Percentiles rank a stretch among this genome's conserved stretches.
Conservation (phyloP, 2,329 filamentous ascomycete genomes). For the Microcera coccophila region DNA sequence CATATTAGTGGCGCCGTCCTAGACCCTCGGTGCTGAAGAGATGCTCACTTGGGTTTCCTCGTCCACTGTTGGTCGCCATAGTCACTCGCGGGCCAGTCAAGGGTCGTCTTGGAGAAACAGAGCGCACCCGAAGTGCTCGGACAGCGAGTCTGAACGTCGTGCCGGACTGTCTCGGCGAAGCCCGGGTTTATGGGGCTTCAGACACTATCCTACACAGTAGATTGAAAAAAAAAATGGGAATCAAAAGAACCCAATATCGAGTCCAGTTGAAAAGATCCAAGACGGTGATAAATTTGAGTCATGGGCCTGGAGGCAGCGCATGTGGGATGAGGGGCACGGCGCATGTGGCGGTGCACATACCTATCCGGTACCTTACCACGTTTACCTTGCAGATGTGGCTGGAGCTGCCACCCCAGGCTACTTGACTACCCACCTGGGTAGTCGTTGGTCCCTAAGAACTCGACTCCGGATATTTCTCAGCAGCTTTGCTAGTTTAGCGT, state of each 20-base stretch:
- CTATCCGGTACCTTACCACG: too few relatives aligned
- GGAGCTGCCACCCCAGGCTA: too few relatives aligned
- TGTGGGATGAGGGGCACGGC: conserved; percentile 21
- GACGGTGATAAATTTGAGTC: conserved; percentile 25
- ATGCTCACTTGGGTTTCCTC: conserved; percentile 38
- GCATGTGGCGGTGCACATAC: conserved; percentile 14
- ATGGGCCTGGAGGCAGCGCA: conserved; percentile 12
- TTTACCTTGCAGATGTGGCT: too few relatives aligned
- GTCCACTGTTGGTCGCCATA: conserved; percentile 58
- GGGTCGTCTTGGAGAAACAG: conserved; percentile 46
- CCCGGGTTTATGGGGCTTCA: conserved; percentile 35
- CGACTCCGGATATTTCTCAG: too few relatives aligned
- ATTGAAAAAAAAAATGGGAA: conserved; percentile 15
- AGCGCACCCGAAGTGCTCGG: conserved; percentile 57
- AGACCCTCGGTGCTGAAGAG: neutral
- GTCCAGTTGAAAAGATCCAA: conserved; percentile 16
- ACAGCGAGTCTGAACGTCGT: conserved; percentile 50
- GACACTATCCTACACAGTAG: conserved; percentile 19
- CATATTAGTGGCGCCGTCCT: too few relatives aligned
- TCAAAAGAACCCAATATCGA: conserved; percentile 18
- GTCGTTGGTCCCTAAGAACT: too few relatives aligned
- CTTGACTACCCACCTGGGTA: too few relatives aligned
- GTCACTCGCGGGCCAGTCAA: conserved; percentile 41
- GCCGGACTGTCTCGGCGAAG: conserved; percentile 36
- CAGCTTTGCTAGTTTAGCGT: too few relatives aligned